phyloP scores from a whole-genome alignment of 2,329 filamentous ascomycete species.

The Cytospora schulzeri region DNA sequence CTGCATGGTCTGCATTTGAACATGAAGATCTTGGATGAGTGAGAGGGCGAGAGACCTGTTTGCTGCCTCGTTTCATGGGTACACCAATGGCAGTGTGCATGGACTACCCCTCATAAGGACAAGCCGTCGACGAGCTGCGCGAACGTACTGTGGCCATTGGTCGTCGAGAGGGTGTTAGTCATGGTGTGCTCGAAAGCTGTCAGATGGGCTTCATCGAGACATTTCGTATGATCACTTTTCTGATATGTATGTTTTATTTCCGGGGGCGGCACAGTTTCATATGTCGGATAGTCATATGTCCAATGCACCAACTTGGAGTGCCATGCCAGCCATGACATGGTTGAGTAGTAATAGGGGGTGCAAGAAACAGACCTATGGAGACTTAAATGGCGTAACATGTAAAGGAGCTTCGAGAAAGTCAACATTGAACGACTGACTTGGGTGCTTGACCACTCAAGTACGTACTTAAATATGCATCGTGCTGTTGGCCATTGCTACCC shows the following conservation, averaged over 20 bases:
- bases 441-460: too few species aligned
- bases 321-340: too few species aligned
- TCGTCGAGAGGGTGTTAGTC: background rate
- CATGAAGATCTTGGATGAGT: conserved; percentile 33
- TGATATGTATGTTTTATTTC: background rate
- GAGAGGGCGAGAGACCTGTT: background rate
- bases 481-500: too few species aligned
- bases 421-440: too few species aligned
- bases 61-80: background rate
- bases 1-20: conserved; percentile 65
- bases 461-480: too few species aligned
- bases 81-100: background rate
- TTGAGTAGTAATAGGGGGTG: too few species aligned
- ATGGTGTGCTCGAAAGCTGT: background rate
- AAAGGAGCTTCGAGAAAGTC: too few species aligned
- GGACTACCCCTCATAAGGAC: background rate
- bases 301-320: too few species aligned
- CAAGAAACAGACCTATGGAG: too few species aligned
- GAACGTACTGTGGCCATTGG: background rate
- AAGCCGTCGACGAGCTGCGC: conserved; percentile 8
- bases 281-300: background rate
- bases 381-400: too few species aligned
- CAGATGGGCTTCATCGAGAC: background rate
- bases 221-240: background rate
- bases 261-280: background rate